Evolutionary conservation across 805 yeast genomes (phyloP), one percentile per base, ranked within the genome.

Genomic region (Candida nemodendra): DNA sequence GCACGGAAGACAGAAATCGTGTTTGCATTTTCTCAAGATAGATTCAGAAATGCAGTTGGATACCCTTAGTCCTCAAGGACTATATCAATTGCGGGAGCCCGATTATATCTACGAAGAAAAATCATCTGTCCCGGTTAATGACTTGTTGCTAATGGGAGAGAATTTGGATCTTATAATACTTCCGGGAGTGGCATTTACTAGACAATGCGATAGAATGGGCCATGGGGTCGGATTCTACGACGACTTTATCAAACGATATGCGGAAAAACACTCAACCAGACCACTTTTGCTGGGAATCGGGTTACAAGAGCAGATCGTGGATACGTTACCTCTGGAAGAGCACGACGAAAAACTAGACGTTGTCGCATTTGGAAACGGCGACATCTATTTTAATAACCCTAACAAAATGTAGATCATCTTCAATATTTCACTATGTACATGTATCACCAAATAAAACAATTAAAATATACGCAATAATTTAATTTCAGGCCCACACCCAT

Each of bases 211-310:
- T 22, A 59, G 99, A 37, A 57, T 91, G 36, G 99, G 99, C 1
- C 95, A 88, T 57, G 99, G 99, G 1, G 91, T 81, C 4, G 99
- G 97, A 0, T 89, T 77, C 59, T 91, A 93, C 58, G 99, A 91
- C 57, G 87, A 82, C 50, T 84, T 69, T 51, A 71, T 84, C 28
- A 64, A 69, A 31, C 62, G 83, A 34, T 78, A 78, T 48, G 17
- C 44, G 6, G 58, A 69, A 53, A 27, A 18, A 4, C 54, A 61
- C 64, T 22, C 47, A 27, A 30, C 48, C 39, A 41, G 36, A 13
- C 83, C 84, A 0, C 57, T 54, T 24, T 50, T 79, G 23, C 53
- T 86, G 1, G 95, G 90, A 0, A 57, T 84, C 3, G 88, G 88
- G 0, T 62, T 85, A n/a, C 44, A 59, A 11, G 79, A 79, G 50